These are phyloP conservation scores for Chalara sp. DNA, from an alignment of 2,329 filamentous ascomycete species.

Conservation along the genomic window DNA sequence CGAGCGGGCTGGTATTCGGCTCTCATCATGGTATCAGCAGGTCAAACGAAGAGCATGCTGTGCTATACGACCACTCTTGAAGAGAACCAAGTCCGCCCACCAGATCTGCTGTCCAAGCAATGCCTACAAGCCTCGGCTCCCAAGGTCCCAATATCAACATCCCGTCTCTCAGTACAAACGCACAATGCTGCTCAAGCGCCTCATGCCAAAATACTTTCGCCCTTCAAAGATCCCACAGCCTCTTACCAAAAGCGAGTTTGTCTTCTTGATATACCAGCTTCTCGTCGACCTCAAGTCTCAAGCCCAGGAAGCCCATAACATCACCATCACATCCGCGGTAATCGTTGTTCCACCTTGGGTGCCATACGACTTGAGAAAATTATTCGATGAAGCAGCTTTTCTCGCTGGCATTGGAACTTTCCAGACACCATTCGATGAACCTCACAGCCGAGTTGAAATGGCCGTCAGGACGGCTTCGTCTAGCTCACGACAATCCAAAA, in stretches of 20 bases:
- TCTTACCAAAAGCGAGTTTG: constrained; percentile 5
- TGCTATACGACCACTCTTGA: neutral
- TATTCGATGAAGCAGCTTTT: constrained; percentile 13
- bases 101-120: constrained; percentile 2
- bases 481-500: too few species aligned
- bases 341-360: constrained; percentile 7
- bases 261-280: constrained; percentile 6
- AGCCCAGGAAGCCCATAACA: constrained; percentile 5
- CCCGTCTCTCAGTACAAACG: neutral
- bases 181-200: neutral
- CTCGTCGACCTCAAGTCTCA: constrained; percentile 7
- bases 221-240: neutral
- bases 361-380: constrained; percentile 5
- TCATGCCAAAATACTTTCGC: constrained; percentile 8
- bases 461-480: neutral
- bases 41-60: neutral
- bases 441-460: constrained; percentile 4
- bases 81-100: neutral
- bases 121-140: neutral
- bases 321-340: constrained; percentile 11
- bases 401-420: constrained; percentile 10
- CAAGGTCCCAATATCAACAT: constrained; percentile 3
- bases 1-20: neutral
- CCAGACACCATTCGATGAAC: constrained; percentile 1
- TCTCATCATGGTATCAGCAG: neutral